Evolutionary conservation across 2,329 filamentous ascomycete species (phyloP).

Genomic region (Emydomyces testavorans): DNA sequence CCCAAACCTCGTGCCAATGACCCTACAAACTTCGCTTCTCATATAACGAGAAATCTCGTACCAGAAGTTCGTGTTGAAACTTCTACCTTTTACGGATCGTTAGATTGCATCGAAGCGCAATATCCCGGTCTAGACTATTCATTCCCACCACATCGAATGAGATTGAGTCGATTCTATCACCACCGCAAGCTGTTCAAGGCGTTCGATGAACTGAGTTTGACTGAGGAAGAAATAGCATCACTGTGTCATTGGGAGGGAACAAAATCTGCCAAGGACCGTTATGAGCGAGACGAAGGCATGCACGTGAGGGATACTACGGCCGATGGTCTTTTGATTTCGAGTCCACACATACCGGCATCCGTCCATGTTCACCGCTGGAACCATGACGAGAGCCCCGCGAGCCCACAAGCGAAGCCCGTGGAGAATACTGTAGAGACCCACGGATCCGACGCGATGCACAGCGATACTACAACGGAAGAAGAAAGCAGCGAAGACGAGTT

Average conservation of each 20-base stretch:
- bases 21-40: constrained; percentile 47
- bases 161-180: constrained; percentile 50
- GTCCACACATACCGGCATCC: constrained; percentile 30
- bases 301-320: constrained; percentile 52
- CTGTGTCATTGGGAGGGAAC: constrained; percentile 50
- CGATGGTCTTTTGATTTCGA: constrained; percentile 43
- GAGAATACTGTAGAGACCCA: constrained; percentile 19
- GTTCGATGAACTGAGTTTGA: constrained; percentile 49
- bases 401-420: not conserved
- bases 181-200: constrained; percentile 49
- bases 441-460: not conserved
- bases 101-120: constrained; percentile 54
- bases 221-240: constrained; percentile 48
- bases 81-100: constrained; percentile 51
- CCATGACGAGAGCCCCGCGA: constrained; percentile 15
- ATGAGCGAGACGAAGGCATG: constrained; percentile 45
- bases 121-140: constrained; percentile 57
- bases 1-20: constrained; percentile 46
- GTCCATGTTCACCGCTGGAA: constrained; percentile 23
- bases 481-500: constrained; percentile 38
- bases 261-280: constrained; percentile 37
- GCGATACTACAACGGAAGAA: constrained; percentile 19
- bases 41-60: constrained; percentile 51
- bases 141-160: constrained; percentile 49
- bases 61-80: constrained; percentile 55